Conservation (phyloP, 495 filamentous ascomycete species). For the Penicillium lividum region DNA sequence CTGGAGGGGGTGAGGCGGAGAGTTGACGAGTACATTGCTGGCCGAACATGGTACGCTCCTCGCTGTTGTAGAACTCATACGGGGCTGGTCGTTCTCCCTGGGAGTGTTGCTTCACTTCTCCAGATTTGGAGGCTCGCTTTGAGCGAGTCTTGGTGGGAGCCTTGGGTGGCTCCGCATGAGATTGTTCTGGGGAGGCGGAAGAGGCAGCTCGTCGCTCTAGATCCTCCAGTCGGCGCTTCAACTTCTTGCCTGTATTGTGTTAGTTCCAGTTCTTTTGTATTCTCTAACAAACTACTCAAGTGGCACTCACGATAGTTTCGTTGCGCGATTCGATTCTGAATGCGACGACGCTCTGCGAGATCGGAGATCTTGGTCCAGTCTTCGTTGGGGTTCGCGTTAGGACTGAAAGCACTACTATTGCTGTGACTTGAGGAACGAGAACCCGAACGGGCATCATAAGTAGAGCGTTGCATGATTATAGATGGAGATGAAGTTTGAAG, state of each 20-base stretch:
- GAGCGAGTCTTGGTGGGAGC: slow-evolving; percentile 49
- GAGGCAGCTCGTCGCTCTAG: slow-evolving; percentile 90
- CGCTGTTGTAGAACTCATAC: slow-evolving; percentile 43
- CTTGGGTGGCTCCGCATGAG: slow-evolving; percentile 52
- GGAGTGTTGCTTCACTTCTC: slow-evolving; percentile 40
- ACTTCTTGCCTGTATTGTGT: slow-evolving; percentile 81
- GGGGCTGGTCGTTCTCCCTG: slow-evolving; percentile 26
- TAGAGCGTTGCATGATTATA: slow-evolving; percentile 38
- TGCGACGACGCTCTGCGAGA: slow-evolving; percentile 87
- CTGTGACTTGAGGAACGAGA: slow-evolving; percentile 65
- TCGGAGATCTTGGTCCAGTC: slow-evolving; percentile 99
- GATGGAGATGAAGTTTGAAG: too few relatives aligned
- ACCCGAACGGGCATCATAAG: slow-evolving; percentile 36
- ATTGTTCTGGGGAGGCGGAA: slow-evolving; percentile 69
- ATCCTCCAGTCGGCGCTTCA: slow-evolving; percentile 96
- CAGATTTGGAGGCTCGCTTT: slow-evolving; percentile 46
- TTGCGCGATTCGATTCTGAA: slow-evolving; percentile 97
- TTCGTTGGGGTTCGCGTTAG: slow-evolving; percentile 93
- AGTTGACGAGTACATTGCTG: slow-evolving; percentile 72
- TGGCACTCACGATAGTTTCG: slow-evolving; percentile 89
- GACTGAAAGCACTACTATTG: slow-evolving; percentile 95
- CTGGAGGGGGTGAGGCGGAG: slow-evolving; percentile 68
- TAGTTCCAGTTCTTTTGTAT: neutral
- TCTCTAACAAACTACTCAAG: neutral
- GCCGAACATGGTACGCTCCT: slow-evolving; percentile 57